Base-by-base conservation (phyloP, 345 rosid genomes). In the Populus alba region DNA sequence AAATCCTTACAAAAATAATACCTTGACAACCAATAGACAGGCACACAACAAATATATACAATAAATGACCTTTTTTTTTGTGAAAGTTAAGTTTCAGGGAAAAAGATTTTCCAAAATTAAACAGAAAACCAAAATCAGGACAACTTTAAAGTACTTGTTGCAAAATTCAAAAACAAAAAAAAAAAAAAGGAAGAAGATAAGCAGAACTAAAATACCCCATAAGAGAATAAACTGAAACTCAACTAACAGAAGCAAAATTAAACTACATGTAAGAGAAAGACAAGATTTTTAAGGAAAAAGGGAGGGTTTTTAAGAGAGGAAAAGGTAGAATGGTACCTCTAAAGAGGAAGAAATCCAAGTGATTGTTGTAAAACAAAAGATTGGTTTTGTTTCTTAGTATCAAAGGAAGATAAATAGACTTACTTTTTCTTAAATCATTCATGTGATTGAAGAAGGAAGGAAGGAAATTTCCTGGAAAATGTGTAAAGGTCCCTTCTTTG, bases 391-490 rank as follows among this genome's bases (percentile, higher is more conserved):
- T 16, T 5, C 4, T 23, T 33, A 39, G 2, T 25, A 59, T 27
- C 8, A 22, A 38, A 16, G 55, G 35, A 20, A 20, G 6, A 59
- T 59, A 57, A 57, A 57, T 1, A 10, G 53, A 18, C 55, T 38
- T 35, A 1, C 62, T 13, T n/a, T 29, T 38, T 31, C 31, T 6
- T 33, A 8, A 17, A 4, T 47, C 43, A 3, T 62, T 70, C 63
- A 43, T 45, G 75, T 62, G 63, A 62, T 41, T 22, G 33, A 53
- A 27, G 39, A 18, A 4, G 18, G 70, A 65, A 11, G 37, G 73
- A 25, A 47, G 68, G 80, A 78, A 78, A 66, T 59, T 78, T 78
- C 81, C 62, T 29, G 66, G 81, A 63, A 78, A 77, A 23, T 37
- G 20, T 5, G 31, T 57, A 29, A 43, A 25, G 79, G 55, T 25